These are phyloP conservation scores for Plantago coronopus DNA, from an alignment of 305 asterid genomes.

Conservation along the genomic window DNA sequence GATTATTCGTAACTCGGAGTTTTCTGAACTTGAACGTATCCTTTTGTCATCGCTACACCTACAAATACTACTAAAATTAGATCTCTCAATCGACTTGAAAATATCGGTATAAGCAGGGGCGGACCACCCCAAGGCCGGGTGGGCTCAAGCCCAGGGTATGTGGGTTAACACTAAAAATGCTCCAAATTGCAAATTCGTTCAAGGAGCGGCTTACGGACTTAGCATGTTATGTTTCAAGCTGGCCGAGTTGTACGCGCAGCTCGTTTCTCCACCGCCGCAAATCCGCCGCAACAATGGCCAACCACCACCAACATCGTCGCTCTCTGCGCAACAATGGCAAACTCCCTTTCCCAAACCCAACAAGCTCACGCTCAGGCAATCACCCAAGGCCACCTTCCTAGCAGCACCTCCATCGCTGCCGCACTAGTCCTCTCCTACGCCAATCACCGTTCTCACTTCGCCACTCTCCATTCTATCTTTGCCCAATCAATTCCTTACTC, in stretches of 20 bases:
- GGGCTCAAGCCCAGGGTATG: too few species aligned
- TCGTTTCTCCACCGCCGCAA: slow-evolving; percentile 20
- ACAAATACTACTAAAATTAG: too few species aligned
- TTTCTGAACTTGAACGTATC: too few species aligned
- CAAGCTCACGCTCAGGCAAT: slow-evolving; percentile 57
- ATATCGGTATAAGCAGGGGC: too few species aligned
- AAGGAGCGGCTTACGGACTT: too few species aligned
- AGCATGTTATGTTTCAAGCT: too few species aligned
- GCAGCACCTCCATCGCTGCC: slow-evolving; percentile 57
- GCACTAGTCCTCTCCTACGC: slow-evolving; percentile 78
- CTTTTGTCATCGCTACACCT: too few species aligned
- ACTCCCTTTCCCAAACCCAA: slow-evolving; percentile 50
- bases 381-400: slow-evolving; percentile 57
- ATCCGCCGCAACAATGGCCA: slow-evolving; percentile 20
- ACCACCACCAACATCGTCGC: slow-evolving; percentile 30
- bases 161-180: too few species aligned
- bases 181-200: too few species aligned
- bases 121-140: too few species aligned
- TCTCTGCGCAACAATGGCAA: slow-evolving; percentile 34
- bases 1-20: too few species aligned
- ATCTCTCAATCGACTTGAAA: too few species aligned
- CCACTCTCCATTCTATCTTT: slow-evolving; percentile 36
- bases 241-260: slow-evolving; percentile 27
- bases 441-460: slow-evolving; percentile 34
- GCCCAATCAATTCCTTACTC: slow-evolving; percentile 36